Evolutionary conservation across 352 stramenopile genomes (phyloP), one percentile per base, ranked within the genome.

Genomic region (Globisporangium cylindrosporum): DNA sequence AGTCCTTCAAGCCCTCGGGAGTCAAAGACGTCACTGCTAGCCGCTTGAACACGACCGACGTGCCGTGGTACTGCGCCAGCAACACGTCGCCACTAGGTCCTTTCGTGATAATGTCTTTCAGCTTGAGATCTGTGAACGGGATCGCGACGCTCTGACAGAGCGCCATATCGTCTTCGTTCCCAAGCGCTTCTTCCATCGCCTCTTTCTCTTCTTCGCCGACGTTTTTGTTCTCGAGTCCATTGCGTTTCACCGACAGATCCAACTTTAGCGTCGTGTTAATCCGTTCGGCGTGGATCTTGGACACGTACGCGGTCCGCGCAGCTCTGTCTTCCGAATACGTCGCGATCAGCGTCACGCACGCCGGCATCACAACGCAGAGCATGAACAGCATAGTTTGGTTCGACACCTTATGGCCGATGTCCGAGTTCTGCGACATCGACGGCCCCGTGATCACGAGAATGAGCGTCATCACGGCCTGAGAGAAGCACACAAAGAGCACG

Each of bases 231-330:
- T 92, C 84, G 4, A 93, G 68, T 0, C 84, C 80, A 43, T 82
- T 82, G 38, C 84, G 81, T 56, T 93, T 93, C 32, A 91, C 77
- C 12, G 83, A 92, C 7, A 93, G 65, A 58, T 92, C 86, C 54
- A 92, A 66, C 59, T 93, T 94, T 5, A 94, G 72, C 46, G 84
- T 87, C 58, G 85, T 94, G 67, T 94, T 94, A 62, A 94, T 88
- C 6, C 86, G 81, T 55, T 94, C 84, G 0, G 84, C 86, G 60
- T 81, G 81, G 12, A 92, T 73, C 74, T 92, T 90, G 0, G 81
- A 91, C 0, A 81, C 83, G 62, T 92, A 94, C 6, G 84, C 84
- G 54, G 90, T 84, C 0, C 86, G 79, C 1, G 80, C 73, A 1
- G 82, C 81, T 41, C 86, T 82, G 62, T 94, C 86, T 71, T 92